phyloP scores from a whole-genome alignment of 148 eudicot species.

The Rhododendron simsii region DNA sequence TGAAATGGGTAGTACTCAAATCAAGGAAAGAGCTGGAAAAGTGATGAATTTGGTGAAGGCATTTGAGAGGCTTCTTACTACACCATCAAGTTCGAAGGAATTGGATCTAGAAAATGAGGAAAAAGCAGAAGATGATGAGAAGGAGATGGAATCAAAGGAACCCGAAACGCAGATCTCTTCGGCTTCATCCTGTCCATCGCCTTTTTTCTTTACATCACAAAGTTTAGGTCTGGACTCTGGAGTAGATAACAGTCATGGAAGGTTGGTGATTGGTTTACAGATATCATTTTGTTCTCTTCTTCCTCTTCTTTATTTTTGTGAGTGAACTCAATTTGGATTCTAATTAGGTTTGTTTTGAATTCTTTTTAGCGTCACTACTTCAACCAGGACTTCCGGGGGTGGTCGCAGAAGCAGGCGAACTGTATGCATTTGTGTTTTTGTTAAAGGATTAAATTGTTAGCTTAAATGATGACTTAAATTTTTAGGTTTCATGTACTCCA shows the following conservation, averaged over 20 bases:
- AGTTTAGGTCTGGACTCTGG: conserved; percentile 56
- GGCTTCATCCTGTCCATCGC: conserved; percentile 59
- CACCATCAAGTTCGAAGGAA: conserved; percentile 35
- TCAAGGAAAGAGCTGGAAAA: conserved; percentile 67
- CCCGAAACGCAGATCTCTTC: conserved; percentile 46
- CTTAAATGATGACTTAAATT: not conserved
- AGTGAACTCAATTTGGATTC: conserved; percentile 3
- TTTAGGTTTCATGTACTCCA: not conserved
- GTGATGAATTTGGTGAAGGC: conserved; percentile 78
- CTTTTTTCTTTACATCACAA: conserved; percentile 58
- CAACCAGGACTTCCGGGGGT: conserved; percentile 52
- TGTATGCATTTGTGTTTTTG: conserved; percentile 34
- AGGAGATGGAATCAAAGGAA: conserved; percentile 41
- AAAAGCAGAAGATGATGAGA: conserved; percentile 29
- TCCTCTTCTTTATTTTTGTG: not conserved
- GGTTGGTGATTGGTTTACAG: conserved; percentile 35
- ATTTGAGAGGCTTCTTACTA: conserved; percentile 60
- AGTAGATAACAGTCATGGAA: conserved; percentile 57
- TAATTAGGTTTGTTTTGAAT: conserved; percentile 16
- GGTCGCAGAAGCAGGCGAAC: conserved; percentile 58
- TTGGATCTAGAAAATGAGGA: conserved; percentile 33
- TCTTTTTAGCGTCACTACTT: conserved; percentile 32
- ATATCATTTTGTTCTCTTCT: not conserved
- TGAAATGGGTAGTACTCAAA: conserved; percentile 36
- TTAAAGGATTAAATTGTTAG: not conserved